Evolutionary conservation across 2,329 filamentous ascomycete genomes (phyloP), one percentile per base, ranked within the genome.

Genomic region (Rhexocercosporidium sp.): DNA sequence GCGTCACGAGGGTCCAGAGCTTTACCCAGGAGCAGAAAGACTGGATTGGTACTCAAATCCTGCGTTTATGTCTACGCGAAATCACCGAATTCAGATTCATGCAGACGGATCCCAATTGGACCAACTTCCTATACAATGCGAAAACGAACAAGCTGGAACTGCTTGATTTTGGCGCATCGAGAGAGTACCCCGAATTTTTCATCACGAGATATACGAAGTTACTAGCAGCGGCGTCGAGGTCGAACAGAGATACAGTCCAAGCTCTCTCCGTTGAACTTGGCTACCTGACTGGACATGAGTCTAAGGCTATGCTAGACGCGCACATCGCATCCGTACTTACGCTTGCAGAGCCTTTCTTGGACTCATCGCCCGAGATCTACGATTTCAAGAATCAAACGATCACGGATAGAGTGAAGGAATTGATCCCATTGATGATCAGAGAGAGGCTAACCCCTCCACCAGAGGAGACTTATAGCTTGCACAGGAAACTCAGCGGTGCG

Each of bases 91-190:
- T 97, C 86, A 90, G 86, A 68, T 98, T 97, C 82, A 99, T 99
- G 96, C 96, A 99, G 81, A 99, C 96, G 5, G 96, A 99, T 77
- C 96, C 96, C 47, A 99, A 99, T 83, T 99, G 96, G 96, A 98
- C 95, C 39, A 99, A 99, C 80, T 99, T 99, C 79, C 85, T 98
- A 22, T 99, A 93, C 84, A 96, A 98, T 74, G 82, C 88, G 0
- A 74, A 82, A 22, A 88, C 85, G 3, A 82, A 88, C 74, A 91
- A 89, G 76, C 89, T 99, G 16, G 94, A 97, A 79, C 87, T 99
- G 0, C 89, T 99, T 62, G 96, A 99, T 80, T 99, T 99, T 79
- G 96, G 96, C 67, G 96, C 96, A 41, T 94, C 91, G 22, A 86
- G 96, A 74, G 95, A 94, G 72, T 99, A 90, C 77, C 93, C 94